Evolutionary conservation across 495 filamentous ascomycete genomes (phyloP).

Genomic region (Parathielavia appendiculata): DNA sequence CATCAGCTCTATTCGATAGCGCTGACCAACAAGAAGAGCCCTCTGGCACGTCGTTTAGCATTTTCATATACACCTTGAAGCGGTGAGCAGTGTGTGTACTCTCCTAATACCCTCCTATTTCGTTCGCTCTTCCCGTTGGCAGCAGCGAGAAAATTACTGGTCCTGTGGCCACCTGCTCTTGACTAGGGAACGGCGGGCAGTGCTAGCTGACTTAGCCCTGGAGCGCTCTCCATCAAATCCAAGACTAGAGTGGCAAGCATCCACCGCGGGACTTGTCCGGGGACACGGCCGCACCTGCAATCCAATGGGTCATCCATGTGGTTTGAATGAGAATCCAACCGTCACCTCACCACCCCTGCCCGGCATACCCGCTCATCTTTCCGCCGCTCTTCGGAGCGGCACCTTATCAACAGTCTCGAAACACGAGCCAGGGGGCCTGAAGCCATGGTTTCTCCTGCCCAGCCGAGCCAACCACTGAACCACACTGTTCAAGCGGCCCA

Average conservation of each 20-base stretch:
- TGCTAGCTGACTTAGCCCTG: not conserved
- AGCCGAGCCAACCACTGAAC: not conserved
- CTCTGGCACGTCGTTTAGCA: too few relatives aligned
- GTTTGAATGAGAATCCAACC: not conserved
- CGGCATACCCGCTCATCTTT: not conserved
- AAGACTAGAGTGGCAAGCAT: conserved; percentile 10
- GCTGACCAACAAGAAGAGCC: conserved; percentile 7
- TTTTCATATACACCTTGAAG: not conserved
- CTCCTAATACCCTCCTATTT: conserved; percentile 1
- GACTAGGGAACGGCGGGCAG: conserved; percentile 5
- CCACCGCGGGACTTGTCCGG: conserved; percentile 5
- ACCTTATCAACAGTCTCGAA: not conserved
- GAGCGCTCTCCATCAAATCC: not conserved
- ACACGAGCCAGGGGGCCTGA: conserved; percentile 3
- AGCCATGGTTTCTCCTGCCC: not conserved
- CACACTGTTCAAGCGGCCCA: not conserved
- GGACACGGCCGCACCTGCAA: not conserved
- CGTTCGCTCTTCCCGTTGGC: not conserved
- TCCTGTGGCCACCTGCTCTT: conserved; percentile 9
- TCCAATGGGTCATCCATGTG: conserved; percentile 1
- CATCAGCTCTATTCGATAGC: not conserved
- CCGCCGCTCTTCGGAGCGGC: conserved; percentile 2
- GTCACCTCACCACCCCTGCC: not conserved
- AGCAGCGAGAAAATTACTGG: not conserved
- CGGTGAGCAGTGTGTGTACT: conserved; percentile 11